These are phyloP conservation scores for Mycena kentingensis DNA, from an alignment of 768 basidiomycete species.

Conservation along the genomic window DNA sequence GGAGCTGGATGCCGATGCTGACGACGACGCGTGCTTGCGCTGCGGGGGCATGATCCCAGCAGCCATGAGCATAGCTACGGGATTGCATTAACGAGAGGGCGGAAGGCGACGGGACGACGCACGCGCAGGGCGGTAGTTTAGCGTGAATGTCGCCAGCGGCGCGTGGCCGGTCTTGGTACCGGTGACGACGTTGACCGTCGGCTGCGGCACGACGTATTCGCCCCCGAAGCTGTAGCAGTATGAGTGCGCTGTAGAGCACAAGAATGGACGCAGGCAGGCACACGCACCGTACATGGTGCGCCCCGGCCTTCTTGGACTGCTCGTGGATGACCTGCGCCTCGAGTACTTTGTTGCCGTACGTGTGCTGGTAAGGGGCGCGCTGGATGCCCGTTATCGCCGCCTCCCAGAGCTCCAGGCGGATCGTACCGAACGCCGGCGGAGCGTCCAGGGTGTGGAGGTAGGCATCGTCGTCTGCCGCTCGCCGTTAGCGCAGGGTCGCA, in stretches of 20 bases:
- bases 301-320: conserved; percentile 36
- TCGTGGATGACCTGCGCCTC: conserved; percentile 35
- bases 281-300: conserved; percentile 34
- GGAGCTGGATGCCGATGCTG: too few species aligned
- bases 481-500: background rate
- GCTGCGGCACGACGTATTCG: conserved; percentile 32
- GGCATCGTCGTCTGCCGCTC: conserved; percentile 23
- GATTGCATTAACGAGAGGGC: background rate
- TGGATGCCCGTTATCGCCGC: conserved; percentile 27
- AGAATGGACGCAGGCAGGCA: background rate
- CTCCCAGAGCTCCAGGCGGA: conserved; percentile 36
- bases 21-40: background rate
- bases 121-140: conserved; percentile 40
- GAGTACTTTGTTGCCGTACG: conserved; percentile 26
- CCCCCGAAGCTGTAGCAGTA: conserved; percentile 32
- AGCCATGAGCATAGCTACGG: conserved; percentile 14
- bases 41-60: conserved; percentile 16
- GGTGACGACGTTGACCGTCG: conserved; percentile 33
- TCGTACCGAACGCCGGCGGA: conserved; percentile 31
- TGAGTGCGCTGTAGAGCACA: background rate
- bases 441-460: conserved; percentile 25
- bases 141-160: conserved; percentile 34
- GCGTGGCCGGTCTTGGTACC: conserved; percentile 25
- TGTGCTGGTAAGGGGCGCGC: conserved; percentile 28
- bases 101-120: conserved; percentile 4